These are phyloP conservation scores for Pezicula radicicola DNA, from an alignment of 2,329 filamentous ascomycete genomes.

Conservation along the genomic window DNA sequence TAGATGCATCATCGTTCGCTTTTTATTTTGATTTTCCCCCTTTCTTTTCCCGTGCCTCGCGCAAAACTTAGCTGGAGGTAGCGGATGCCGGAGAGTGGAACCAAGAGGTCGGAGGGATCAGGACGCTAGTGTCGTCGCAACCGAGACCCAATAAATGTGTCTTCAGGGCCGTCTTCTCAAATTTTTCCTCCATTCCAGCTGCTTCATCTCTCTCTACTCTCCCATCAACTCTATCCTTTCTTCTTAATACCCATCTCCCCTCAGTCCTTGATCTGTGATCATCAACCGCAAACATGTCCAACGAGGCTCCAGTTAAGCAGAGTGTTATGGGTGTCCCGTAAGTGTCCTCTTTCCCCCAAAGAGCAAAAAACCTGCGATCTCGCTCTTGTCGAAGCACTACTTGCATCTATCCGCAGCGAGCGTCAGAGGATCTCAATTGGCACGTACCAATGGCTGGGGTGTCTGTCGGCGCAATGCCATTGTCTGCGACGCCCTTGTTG, in stretches of 20 bases:
- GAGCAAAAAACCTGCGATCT: constrained; percentile 27
- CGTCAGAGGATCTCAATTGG: constrained; percentile 23
- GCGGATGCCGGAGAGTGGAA: neutral
- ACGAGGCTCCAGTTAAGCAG: constrained; percentile 52
- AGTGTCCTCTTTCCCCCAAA: constrained; percentile 32
- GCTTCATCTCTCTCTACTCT: neutral
- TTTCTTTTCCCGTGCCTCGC: neutral
- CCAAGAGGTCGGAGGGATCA: neutral
- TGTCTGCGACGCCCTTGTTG: constrained; percentile 10
- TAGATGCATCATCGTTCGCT: no score
- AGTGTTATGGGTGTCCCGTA: constrained; percentile 67
- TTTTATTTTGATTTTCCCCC: no score
- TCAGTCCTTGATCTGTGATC: constrained; percentile 46
- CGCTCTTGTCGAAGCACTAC: constrained; percentile 8
- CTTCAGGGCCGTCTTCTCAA: neutral
- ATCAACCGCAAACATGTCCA: constrained; percentile 31
- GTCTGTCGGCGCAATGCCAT: constrained; percentile 5
- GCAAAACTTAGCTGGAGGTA: neutral
- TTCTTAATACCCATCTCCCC: constrained; percentile 49
- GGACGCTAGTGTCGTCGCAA: neutral
- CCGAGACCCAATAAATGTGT: neutral
- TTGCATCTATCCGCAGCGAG: constrained; percentile 17
- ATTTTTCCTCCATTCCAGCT: neutral
- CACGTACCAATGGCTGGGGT: constrained; percentile 6
- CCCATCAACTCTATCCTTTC: constrained; percentile 2